A percentile compares a stretch with the other conserved stretches of the same genome.
Evolutionary conservation across 2,329 filamentous ascomycete genomes (phyloP).

Genomic region (Botryotinia calthae): DNA sequence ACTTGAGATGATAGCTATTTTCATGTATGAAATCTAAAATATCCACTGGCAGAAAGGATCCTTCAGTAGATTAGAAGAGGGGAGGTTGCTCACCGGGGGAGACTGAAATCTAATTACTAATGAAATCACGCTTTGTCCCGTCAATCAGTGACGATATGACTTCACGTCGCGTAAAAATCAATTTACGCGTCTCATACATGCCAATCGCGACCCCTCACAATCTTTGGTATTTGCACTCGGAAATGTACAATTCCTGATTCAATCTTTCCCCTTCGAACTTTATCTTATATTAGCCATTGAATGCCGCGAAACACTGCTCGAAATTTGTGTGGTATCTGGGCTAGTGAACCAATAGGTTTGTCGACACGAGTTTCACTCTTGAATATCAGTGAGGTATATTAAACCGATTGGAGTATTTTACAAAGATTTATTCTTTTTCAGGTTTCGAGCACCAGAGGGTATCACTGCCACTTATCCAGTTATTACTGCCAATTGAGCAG

Average conservation of each 20-base stretch:
- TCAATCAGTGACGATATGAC: conserved; percentile 15
- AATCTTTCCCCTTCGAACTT: neutral
- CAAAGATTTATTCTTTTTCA: neutral
- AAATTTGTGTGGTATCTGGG: neutral
- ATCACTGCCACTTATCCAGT: neutral
- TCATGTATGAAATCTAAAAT: neutral
- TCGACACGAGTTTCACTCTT: neutral
- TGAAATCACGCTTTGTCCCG: neutral
- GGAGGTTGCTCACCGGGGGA: neutral
- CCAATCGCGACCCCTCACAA: neutral
- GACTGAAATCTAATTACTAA: neutral
- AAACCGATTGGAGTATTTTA: neutral
- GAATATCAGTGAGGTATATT: neutral
- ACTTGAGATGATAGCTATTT: neutral
- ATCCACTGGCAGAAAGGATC: neutral
- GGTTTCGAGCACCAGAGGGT: neutral
- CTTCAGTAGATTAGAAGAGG: neutral
- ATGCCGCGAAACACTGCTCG: neutral
- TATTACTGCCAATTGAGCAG: neutral
- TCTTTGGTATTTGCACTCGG: neutral
- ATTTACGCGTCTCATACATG: conserved; percentile 13
- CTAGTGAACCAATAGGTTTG: neutral
- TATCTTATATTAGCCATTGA: neutral
- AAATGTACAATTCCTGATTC: neutral
- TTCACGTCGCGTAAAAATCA: conserved; percentile 18